Evolutionary conservation across 1,284 basidiomycete species (phyloP).

Genomic region (Ceratobasidium theobromae): DNA sequence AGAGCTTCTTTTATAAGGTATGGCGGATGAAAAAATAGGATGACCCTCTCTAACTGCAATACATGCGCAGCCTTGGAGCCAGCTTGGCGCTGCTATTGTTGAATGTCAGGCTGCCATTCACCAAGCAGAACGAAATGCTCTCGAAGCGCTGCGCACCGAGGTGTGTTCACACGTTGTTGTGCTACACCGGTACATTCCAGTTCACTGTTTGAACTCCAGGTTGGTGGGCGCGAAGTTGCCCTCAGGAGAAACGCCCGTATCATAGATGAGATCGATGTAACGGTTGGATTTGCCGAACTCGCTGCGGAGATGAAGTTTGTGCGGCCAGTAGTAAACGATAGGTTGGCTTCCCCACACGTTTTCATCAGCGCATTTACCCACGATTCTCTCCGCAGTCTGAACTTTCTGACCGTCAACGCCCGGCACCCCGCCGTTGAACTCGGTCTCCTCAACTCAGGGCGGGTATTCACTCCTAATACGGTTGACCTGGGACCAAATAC

Average conservation of each 20-base stretch:
- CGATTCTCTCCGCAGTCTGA: background rate
- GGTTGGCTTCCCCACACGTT: slow-evolving; percentile 49
- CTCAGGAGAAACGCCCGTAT: slow-evolving; percentile 77
- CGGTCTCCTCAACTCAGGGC: slow-evolving; percentile 73
- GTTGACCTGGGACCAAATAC: slow-evolving; percentile 61
- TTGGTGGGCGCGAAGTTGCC: slow-evolving; percentile 56
- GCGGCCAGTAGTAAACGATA: slow-evolving; percentile 67
- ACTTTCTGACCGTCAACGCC: slow-evolving; percentile 54
- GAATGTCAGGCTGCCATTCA: slow-evolving; percentile 58
- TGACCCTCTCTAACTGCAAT: slow-evolving; percentile 36
- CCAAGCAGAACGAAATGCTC: slow-evolving; percentile 67
- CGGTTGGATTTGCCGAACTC: slow-evolving; percentile 77
- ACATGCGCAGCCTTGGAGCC: slow-evolving; percentile 66
- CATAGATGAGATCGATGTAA: slow-evolving; percentile 88
- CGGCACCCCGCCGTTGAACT: slow-evolving; percentile 93
- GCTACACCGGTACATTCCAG: background rate
- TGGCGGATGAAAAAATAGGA: slow-evolving; percentile 32
- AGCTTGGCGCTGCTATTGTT: slow-evolving; percentile 65
- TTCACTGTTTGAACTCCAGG: slow-evolving; percentile 47
- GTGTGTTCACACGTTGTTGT: slow-evolving; percentile 47
- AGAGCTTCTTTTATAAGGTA: slow-evolving; percentile 70
- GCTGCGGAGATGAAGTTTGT: slow-evolving; percentile 80
- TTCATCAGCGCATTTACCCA: background rate
- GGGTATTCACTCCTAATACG: slow-evolving; percentile 83
- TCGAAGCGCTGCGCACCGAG: slow-evolving; percentile 66